These are phyloP conservation scores for Colletotrichum plurivorum DNA, from an alignment of 2,329 filamentous ascomycete species.

Conservation along the genomic window DNA sequence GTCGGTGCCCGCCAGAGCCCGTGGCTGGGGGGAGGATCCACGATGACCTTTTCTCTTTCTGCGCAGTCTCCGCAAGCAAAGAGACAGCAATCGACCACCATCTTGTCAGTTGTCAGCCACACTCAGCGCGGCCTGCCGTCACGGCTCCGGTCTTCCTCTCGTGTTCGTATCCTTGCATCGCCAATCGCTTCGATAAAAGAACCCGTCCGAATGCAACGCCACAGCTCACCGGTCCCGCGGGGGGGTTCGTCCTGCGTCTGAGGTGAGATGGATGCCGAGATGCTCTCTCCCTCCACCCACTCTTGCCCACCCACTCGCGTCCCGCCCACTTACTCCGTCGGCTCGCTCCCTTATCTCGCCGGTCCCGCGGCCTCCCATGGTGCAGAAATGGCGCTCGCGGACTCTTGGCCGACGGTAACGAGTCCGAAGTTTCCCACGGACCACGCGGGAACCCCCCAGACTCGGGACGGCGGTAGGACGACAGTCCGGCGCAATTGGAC, in stretches of 20 bases:
- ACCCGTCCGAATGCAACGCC: constrained; percentile 26
- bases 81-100: not conserved
- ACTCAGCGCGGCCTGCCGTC: not conserved
- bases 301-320: not conserved
- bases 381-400: constrained; percentile 14
- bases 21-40: constrained; percentile 5
- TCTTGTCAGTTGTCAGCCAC: constrained; percentile 7
- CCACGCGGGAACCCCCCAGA: not conserved
- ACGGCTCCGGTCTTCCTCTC: constrained; percentile 17
- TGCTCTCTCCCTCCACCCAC: too few species aligned
- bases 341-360: constrained; percentile 21
- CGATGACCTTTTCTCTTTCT: not conserved
- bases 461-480: not conserved
- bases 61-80: not conserved
- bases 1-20: constrained; percentile 22
- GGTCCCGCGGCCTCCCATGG: constrained; percentile 8
- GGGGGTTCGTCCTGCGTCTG: not conserved
- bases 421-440: constrained; percentile 21
- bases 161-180: constrained; percentile 37
- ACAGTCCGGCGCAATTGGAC: not conserved
- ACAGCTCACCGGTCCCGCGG: constrained; percentile 8
- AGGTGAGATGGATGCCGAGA: too few species aligned
- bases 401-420: constrained; percentile 15
- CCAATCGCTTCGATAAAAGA: constrained; percentile 24
- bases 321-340: not conserved